Base-by-base conservation (phyloP, 768 basidiomycete genomes). In the Rhodotorula taiwanensis region DNA sequence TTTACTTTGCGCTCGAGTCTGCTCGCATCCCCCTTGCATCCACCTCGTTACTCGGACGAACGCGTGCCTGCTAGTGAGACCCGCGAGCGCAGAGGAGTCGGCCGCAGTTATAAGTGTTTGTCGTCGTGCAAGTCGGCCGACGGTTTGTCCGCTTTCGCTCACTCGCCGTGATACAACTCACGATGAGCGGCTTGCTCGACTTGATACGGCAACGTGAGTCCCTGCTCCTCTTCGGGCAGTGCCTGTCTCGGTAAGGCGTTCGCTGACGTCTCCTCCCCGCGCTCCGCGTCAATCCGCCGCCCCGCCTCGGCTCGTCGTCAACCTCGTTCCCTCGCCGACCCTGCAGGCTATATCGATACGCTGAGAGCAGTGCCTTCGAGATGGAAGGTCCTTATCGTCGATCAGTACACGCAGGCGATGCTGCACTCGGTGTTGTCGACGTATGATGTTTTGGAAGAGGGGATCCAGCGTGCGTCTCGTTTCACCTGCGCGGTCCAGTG, bases 371-470 rank as follows among this genome's bases (percentile, higher is more conserved):
- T 90, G 51, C 84, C 86, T 73, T 41, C 66, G 42, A 79, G 83
- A 81, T 99, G 95, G 95, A 99, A 99, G 83, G 87, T 95, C 70
- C 83, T 98, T 48, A 91, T 99, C 62, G 88, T 98, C 56, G 95
- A 99, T 76, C 89, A 92, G 69, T 83, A 89, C 77, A 86, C 92
- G 30, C 86, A 92, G 76, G 84, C 81, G 74, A 78, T 98, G 57
- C 76, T 99, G 50, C 82, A 85, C 64, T 83, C 87, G 14, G 89
- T 93, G 6, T 81, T 97, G 71, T 91, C 90, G 77, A 86, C 89
- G 74, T 91, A 88, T 71, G 94, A 99, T 75, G 88, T 98, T 59
- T 77, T 98, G 59, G 86, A 91, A 75, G 90, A 95, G 80, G 93
- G 93, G 79, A 90, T 98, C 47, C 95, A 92, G 50, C 82, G 94